Evolutionary conservation across 1,284 basidiomycete genomes (phyloP), one percentile per base, ranked within the genome.

Genomic region (Mycena sp.): DNA sequence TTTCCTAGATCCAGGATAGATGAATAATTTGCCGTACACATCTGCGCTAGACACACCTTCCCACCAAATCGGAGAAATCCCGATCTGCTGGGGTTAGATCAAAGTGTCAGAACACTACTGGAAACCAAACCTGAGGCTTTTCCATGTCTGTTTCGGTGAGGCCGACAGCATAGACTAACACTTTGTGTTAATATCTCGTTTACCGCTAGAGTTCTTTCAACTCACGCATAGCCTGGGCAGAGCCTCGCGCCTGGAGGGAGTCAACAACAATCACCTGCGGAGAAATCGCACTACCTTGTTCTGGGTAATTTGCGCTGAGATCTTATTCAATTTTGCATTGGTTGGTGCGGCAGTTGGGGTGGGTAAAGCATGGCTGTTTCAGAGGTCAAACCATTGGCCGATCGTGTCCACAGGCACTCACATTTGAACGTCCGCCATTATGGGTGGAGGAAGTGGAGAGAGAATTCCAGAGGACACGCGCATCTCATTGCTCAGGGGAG

Each of bases 31-130:
- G 18, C 50, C 50, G 20, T 13, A 62, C 13, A 52, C 14, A 69
- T 20, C 56, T 41, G 38, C 25, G 62, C 39, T 34, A 18, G 20
- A 81, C 85, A 71, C 73, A 92, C 93, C 93, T 87, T 95, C 94
- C 93, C 94, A 95, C 94, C 94, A 95, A 65, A 95, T 87, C 2
- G 93, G 91, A 46, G 92, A 93, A 76, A 95, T 94, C 52, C 94
- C 94, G 77, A 95, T 91, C 92, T 94, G 46, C 44, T 18, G 44
- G 22, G 48, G 22, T 46, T 62, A 64, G 61, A 65, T 39, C 34
- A 73, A 11, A 73, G 34, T 52, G 54, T 46, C 46, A 39, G 14
- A 25, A 50, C 13, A 50, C 30, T 8, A 65, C 50, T 48, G 56
- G 44, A 57, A 54, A 64, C 38, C 78, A 56, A 77, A 92, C 92